Evolutionary conservation across 306 rosid species (phyloP), one percentile per base, ranked within the genome.

Genomic region (Boehmeria nivea): DNA sequence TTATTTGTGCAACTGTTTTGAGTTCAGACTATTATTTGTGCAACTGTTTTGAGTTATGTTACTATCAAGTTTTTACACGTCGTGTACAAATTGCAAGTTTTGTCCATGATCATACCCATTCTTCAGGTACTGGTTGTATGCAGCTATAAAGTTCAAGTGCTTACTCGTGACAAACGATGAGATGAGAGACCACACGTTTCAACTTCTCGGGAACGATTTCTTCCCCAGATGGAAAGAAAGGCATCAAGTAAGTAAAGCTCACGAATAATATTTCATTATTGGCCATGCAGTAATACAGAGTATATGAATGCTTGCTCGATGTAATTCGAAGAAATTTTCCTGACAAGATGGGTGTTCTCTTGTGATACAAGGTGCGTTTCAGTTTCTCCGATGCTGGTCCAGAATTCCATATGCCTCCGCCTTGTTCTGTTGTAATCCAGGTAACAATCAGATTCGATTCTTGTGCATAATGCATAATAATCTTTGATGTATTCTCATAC

Each of bases 121-220:
- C 56, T 82, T 90, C 88, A 90, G 98, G 95, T 90, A 84, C 77
- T 86, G 95, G 95, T 80, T 90, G 71, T 90, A 90, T 72, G 98
- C 94, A 78, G 91, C 95, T 65, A 90, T 90, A 78, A 86, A 82
- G 81, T 86, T 79, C 75, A 90, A 75, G 76, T 83, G 98, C 79
- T 82, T 83, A 64, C 28, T 90, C 21, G 88, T 89, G 80, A 83
- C 97, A 20, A 89, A 89, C 20, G 95, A 89, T 66, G 97, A 89
- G 80, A 89, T 89, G 97, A 73, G 97, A 75, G 97, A 89, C 71
- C 97, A 89, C 67, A 64, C 76, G 11, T 86, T 89, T 76, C 94
- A 81, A 67, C 95, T 89, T 68, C 88, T 89, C 42, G 97, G 97
- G 64, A 89, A 83, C 61, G 94, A 89, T 70, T 86, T 89, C 76